Base-by-base conservation (phyloP, 2,329 filamentous ascomycete genomes). In the Helotiales sp. region DNA sequence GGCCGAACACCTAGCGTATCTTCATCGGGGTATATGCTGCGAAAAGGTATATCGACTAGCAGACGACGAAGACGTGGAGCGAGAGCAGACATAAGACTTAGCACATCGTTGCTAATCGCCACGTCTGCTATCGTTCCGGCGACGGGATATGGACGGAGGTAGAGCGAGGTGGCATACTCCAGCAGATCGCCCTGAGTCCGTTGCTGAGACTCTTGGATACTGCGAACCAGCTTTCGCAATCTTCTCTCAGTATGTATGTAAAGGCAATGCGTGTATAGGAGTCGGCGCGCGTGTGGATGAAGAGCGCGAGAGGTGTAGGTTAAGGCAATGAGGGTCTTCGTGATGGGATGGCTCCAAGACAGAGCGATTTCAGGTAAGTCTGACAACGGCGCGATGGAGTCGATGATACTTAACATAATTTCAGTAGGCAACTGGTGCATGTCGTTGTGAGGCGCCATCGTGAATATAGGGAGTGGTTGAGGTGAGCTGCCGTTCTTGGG, bases 41-140 rank as follows among this genome's bases (percentile, higher is more conserved):
- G 76, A 54, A 85, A 80, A 6, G 83, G 83, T 70, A 85, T 83
- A 65, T 83, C 78, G 49, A 86, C 78, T 55, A 85, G 77, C 6
- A 86, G 78, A 22, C 81, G 80, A 50, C 75, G 78, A 52, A 86
- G 77, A 6, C 80, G 79, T 22, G 73, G 70, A 58, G 77, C 77
- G 32, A 82, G 75, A 65, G 79, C 77, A 64, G 75, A 78, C 58
- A 86, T 78, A 1, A 86, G 76, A 50, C 82, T 79, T 6, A 78
- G 52, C 15, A 55, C 52, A 34, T 77, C 43, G 82, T 78, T 78
- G 78, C 79, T 22, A 76, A 64, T 84, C 77, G 62, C 82, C 6
- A 47, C 5, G 24, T 22, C 30, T 50, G 30, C 40, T 15, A 22
- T 65, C 26, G 54, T 54, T 5, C 22, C 20, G 13, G 3, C 28